Conservation (phyloP, 371 early-diverging fungal genomes). For the Mortierella sp. region DNA sequence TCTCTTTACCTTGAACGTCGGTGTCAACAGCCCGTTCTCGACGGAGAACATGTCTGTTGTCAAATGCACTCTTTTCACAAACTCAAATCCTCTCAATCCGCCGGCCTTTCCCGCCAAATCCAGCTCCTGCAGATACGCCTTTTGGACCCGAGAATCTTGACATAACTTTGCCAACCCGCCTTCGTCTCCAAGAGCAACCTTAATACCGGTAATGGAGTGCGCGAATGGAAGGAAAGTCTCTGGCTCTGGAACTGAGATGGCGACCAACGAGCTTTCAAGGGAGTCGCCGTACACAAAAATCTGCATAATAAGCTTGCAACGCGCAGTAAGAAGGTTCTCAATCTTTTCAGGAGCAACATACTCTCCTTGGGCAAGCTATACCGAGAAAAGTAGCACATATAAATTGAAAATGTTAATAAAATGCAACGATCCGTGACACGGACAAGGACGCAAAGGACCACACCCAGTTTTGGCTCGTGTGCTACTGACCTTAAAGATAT, state of each 20-base stretch:
- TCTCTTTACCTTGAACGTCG: constrained; percentile 81
- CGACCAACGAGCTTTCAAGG: constrained; percentile 83
- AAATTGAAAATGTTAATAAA: too few species aligned
- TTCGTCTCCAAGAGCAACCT: constrained; percentile 39
- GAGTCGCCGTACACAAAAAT: constrained; percentile 91
- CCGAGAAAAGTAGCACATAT: too few species aligned
- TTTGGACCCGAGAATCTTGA: constrained; percentile 61
- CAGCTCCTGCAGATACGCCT: constrained; percentile 20
- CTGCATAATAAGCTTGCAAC: constrained; percentile 56
- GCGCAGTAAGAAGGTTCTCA: constrained; percentile 52
- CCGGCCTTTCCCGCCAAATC: constrained; percentile 28
- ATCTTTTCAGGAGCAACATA: constrained; percentile 98
- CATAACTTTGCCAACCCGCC: constrained; percentile 60
- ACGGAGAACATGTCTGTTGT: constrained; percentile 61
- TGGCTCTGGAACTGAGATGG: constrained; percentile 84
- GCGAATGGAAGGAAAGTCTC: constrained; percentile 62
- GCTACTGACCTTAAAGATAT: constrained; percentile 98
- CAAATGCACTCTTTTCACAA: constrained; percentile 60
- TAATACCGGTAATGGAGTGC: constrained; percentile 26
- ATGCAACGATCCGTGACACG: too few species aligned
- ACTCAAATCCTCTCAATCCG: constrained; percentile 59
- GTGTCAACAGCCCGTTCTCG: constrained; percentile 66
- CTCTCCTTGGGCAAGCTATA: constrained; percentile 87
- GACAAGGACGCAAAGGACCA: too few species aligned
- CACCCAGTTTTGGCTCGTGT: not conserved